These are phyloP conservation scores for Talaromyces liani DNA, from an alignment of 495 filamentous ascomycete species.

Conservation along the genomic window DNA sequence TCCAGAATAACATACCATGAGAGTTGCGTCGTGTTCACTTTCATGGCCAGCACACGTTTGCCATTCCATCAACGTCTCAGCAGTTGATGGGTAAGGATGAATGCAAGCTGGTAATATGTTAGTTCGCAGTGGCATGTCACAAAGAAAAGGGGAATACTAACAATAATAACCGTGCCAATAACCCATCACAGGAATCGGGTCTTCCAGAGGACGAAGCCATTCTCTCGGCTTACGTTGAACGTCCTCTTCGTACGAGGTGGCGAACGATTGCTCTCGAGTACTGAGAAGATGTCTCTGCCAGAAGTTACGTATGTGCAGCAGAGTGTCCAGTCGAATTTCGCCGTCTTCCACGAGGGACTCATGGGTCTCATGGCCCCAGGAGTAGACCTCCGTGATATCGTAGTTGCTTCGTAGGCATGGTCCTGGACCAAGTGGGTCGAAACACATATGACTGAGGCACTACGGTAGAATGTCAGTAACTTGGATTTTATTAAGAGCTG, in stretches of 20 bases:
- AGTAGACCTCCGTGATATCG: constrained; percentile 23
- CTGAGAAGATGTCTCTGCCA: constrained; percentile 31
- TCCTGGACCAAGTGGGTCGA: constrained; percentile 16
- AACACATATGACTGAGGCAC: constrained; percentile 23
- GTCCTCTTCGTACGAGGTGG: constrained; percentile 14
- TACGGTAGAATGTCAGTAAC: constrained; percentile 5
- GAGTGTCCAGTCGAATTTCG: constrained; percentile 11
- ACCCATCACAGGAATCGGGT: constrained; percentile 7
- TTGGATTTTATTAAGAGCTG: not conserved
- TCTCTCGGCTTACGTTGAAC: constrained; percentile 16
- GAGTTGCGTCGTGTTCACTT: constrained; percentile 15
- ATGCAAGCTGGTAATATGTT: constrained; percentile 21
- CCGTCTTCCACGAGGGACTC: constrained; percentile 10
- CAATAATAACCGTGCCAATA: constrained; percentile 34
- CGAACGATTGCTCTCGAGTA: constrained; percentile 17
- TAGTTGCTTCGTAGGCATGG: constrained; percentile 25
- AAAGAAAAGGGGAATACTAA: constrained; percentile 13
- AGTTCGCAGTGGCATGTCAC: not conserved
- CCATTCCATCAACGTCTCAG: constrained; percentile 8
- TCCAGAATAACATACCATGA: constrained; percentile 15
- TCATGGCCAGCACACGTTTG: constrained; percentile 26
- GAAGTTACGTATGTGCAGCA: constrained; percentile 30
- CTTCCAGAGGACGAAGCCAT: constrained; percentile 6
- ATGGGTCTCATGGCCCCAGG: constrained; percentile 4
- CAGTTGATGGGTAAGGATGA: constrained; percentile 18